phyloP scores from a whole-genome alignment of 148 eudicot genomes.

The Rhododendron ovatum region DNA sequence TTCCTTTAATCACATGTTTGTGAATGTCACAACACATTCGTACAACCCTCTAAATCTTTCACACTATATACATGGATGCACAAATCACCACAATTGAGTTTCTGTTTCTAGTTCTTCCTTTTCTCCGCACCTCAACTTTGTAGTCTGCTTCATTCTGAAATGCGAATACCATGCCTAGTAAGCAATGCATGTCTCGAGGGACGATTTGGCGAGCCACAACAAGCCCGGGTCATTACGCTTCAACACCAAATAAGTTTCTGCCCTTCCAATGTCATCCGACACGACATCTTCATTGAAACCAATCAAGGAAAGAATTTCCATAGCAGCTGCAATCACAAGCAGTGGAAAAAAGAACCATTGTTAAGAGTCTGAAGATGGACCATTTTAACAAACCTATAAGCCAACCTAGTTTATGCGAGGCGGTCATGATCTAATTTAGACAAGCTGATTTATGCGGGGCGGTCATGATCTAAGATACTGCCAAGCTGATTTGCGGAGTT shows the following conservation, averaged over 20 bases:
- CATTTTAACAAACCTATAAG: background rate
- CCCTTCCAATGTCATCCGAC: conserved; percentile 41
- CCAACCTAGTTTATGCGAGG: background rate
- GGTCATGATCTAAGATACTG: background rate
- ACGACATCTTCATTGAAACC: conserved; percentile 68
- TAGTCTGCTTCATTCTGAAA: background rate
- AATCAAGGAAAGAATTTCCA: conserved; percentile 62
- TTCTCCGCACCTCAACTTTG: background rate
- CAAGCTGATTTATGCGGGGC: background rate
- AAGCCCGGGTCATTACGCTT: conserved; percentile 80
- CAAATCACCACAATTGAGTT: background rate
- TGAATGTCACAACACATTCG: background rate
- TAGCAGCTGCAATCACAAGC: conserved; percentile 57
- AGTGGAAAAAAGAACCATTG: background rate
- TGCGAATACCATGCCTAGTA: background rate
- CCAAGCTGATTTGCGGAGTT: background rate
- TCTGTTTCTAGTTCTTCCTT: background rate
- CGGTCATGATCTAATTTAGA: background rate
- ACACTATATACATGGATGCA: background rate
- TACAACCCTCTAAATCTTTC: background rate
- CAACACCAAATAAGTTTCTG: conserved; percentile 59
- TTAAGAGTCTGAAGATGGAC: background rate
- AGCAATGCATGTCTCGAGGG: conserved; percentile 52
- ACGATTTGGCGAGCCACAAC: conserved; percentile 91
- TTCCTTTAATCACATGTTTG: background rate